A percentile compares a stretch with the other conserved stretches of the same genome.
Evolutionary conservation across 495 filamentous ascomycete species (phyloP).

Genomic region (Talaromyces stipitatus): DNA sequence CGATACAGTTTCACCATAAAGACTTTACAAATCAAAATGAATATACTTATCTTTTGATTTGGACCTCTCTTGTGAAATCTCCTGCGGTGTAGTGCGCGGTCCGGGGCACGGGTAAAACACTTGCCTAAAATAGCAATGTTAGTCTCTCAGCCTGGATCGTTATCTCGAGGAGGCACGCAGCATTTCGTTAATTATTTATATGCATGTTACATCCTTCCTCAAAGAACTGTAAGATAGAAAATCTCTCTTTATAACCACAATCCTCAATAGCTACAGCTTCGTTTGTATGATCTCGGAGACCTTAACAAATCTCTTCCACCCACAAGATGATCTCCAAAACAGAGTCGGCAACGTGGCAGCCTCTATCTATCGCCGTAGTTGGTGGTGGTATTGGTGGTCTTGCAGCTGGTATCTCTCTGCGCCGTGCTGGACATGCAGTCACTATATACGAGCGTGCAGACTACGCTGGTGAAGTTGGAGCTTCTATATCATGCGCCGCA

Average conservation of each 20-base stretch:
- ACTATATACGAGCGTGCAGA: constrained; percentile 37
- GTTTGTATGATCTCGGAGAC: background rate
- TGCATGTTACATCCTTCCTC: background rate
- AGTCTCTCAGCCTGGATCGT: background rate
- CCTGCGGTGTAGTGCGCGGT: background rate
- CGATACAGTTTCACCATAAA: too few species aligned
- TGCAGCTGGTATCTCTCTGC: constrained; percentile 52
- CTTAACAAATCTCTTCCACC: background rate
- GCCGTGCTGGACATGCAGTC: constrained; percentile 57
- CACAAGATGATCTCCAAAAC: background rate
- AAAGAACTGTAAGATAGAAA: too few species aligned
- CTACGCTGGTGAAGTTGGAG: constrained; percentile 35
- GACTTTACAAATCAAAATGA: background rate
- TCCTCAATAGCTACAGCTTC: background rate
- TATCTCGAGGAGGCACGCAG: background rate
- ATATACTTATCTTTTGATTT: background rate
- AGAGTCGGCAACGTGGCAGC: constrained; percentile 18
- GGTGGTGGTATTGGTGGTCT: constrained; percentile 68
- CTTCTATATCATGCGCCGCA: constrained; percentile 36
- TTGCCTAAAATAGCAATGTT: constrained; percentile 1
- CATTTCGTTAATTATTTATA: background rate
- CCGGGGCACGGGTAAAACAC: constrained; percentile 1
- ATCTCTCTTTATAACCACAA: too few species aligned
- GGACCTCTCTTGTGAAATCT: background rate
- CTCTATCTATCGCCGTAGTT: constrained; percentile 46